These are phyloP conservation scores for Fomitopsis pinicola DNA, from an alignment of 1,284 basidiomycete species.

Conservation along the genomic window DNA sequence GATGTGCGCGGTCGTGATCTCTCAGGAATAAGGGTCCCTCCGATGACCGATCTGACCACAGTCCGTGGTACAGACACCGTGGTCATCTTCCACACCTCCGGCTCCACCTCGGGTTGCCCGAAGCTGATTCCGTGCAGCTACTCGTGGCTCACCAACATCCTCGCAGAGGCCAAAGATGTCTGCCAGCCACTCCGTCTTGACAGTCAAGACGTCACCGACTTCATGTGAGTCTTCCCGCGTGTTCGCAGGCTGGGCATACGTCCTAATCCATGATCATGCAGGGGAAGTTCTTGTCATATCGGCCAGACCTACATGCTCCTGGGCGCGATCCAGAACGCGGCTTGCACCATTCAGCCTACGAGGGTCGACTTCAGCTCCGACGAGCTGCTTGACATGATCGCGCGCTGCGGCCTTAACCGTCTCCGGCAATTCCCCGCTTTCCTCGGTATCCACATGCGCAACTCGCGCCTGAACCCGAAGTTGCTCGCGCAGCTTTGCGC, in stretches of 20 bases:
- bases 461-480: slow-evolving; percentile 53
- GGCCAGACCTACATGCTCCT: slow-evolving; percentile 46
- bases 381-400: slow-evolving; percentile 68
- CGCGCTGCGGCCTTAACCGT: slow-evolving; percentile 58
- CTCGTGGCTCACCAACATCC: slow-evolving; percentile 53
- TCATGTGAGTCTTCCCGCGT: slow-evolving; percentile 18
- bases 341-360: slow-evolving; percentile 66
- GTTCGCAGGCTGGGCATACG: not conserved
- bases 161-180: slow-evolving; percentile 52
- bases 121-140: slow-evolving; percentile 66
- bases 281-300: slow-evolving; percentile 29
- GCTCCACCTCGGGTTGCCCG: slow-evolving; percentile 69
- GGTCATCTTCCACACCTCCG: slow-evolving; percentile 71
- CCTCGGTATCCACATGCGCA: slow-evolving; percentile 55
- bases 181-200: slow-evolving; percentile 42
- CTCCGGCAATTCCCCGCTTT: slow-evolving; percentile 68
- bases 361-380: slow-evolving; percentile 55
- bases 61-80: slow-evolving; percentile 30
- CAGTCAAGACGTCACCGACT: slow-evolving; percentile 53
- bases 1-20: slow-evolving; percentile 31
- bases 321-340: slow-evolving; percentile 64
- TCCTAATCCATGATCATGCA: slow-evolving; percentile 10
- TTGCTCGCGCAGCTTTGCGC: slow-evolving; percentile 48
- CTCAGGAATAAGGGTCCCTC: slow-evolving; percentile 15
- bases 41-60: slow-evolving; percentile 21